Base-by-base conservation (phyloP, 768 basidiomycete species). In the Auriscalpium orientale region DNA sequence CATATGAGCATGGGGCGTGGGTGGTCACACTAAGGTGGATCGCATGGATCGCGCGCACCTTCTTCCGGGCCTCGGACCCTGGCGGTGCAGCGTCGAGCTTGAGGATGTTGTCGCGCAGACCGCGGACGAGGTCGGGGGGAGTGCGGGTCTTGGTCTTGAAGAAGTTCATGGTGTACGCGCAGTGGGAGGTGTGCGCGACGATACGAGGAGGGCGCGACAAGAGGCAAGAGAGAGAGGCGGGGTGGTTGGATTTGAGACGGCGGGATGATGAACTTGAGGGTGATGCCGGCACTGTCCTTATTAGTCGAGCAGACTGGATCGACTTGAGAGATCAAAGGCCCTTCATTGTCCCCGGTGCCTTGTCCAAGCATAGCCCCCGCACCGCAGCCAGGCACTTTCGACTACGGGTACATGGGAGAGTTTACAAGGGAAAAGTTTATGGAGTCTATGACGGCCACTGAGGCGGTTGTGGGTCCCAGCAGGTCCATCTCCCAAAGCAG, bases 81-180 rank as follows among this genome's bases (percentile, higher is more conserved):
- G 88, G 83, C 40, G 85, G 79, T 2, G 83, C 81, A 8, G 76
- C 69, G 61, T 95, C 93, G 55, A 97, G 76, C 68, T 79, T 84
- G 61, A 81, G 80, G 63, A 93, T 81, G 52, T 87, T 80, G 67
- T 95, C 93, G 35, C 85, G 79, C 49, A 95, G 76, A 49, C 85
- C 81, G 46, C 87, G 81, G 35, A 95, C 89, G 61, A 95, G 80
- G 67, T 97, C 93, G 48, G 90, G 83, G 8, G 94, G 94, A 36
- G 89, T 88, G 66, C 90, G 79, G 46, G 82, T 85, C 69, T 91
- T 95, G 20, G 89, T 84, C 76, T 91, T 93, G 84, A 95, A 95
- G 77, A 95, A 95, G 73, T 95, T 95, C 93, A 95, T 95, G 18
- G 58, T 37, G 28, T 5, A 34, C 4, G 15, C 28, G 49, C 15